Evolutionary conservation across 495 filamentous ascomycete genomes (phyloP), one percentile per base, ranked within the genome.

Genomic region (Aspergillus incahuasiensis): DNA sequence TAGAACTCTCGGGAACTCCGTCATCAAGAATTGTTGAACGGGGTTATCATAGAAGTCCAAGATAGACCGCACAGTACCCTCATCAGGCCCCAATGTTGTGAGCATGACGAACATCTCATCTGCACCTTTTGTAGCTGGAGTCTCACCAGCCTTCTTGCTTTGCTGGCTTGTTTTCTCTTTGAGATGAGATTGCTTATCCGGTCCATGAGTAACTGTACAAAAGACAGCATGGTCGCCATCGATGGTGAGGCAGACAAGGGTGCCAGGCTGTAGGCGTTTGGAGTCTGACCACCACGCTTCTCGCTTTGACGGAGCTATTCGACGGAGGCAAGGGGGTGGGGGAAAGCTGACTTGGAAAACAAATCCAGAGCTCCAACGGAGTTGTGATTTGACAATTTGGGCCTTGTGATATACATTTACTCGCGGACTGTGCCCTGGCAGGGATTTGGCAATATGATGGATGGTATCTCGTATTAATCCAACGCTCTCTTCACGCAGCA

Each of bases 1-100:
- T 1, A 91, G 70, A 4, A 92, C 70, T 8, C 82, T 82, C 0
- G 86, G 87, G 52, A 91, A 90, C 55, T 91, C 88, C 0, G 89
- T 76, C 8, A 90, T 73, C 11, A 70, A 76, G 54, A 67, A 30
- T 46, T 43, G 35, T 1, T 11, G 32, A 9, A 3, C 19, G 3
- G 47, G 19, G 5, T 54, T 8, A 34, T 40, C 43, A 43, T 53
- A 63, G 39, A 51, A 28, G 24, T 69, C 56, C 11, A 71, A 49
- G 12, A 78, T 57, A 32, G 68, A 56, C 38, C 69, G 48, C 47
- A 69, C 30, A 22, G 59, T 55, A 30, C 59, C 12, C 22, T 75
- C 66, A 52, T 62, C 41, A 8, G 45, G 19, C 6, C 60, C 58
- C 6, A 59, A 53, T 51, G 63, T 22, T 16, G 56, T 39, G 38